These are phyloP conservation scores for Fulvia fulva DNA, from an alignment of 2,329 filamentous ascomycete species.

Conservation along the genomic window DNA sequence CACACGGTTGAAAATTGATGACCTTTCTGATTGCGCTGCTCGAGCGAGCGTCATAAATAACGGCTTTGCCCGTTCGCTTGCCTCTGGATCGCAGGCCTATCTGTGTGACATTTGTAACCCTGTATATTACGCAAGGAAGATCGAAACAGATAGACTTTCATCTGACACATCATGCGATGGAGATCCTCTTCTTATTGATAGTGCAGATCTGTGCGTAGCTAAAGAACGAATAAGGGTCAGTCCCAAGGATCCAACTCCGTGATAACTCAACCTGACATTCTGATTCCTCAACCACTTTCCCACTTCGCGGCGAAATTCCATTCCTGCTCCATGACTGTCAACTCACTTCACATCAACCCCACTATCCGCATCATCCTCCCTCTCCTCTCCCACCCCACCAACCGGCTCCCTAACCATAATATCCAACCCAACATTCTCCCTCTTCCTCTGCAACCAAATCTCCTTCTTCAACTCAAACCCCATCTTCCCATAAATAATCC, in stretches of 20 bases:
- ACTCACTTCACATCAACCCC: slow-evolving; percentile 19
- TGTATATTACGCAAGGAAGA: too few relatives aligned
- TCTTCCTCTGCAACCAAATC: slow-evolving; percentile 58
- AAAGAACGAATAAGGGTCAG: too few relatives aligned
- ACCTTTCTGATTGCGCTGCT: too few relatives aligned
- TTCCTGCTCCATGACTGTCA: not conserved
- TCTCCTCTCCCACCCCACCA: slow-evolving; percentile 5
- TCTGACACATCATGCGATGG: too few relatives aligned
- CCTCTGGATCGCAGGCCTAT: too few relatives aligned
- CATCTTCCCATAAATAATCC: slow-evolving; percentile 68
- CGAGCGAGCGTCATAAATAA: too few relatives aligned
- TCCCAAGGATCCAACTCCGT: not conserved
- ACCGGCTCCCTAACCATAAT: slow-evolving; percentile 77
- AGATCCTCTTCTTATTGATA: too few relatives aligned
- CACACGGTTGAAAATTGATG: too few relatives aligned
- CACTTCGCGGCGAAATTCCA: not conserved
- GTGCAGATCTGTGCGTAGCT: too few relatives aligned
- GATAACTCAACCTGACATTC: slow-evolving; percentile 11
- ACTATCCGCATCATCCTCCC: slow-evolving; percentile 18
- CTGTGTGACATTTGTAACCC: too few relatives aligned
- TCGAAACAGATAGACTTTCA: too few relatives aligned
- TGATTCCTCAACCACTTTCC: slow-evolving; percentile 17
- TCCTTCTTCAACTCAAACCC: slow-evolving; percentile 65
- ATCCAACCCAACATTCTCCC: slow-evolving; percentile 61
- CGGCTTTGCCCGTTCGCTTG: too few relatives aligned